A percentile compares a stretch with the other conserved stretches of the same genome.
Conservation (phyloP, 2,329 filamentous ascomycete genomes). For the Claviceps sp. region DNA sequence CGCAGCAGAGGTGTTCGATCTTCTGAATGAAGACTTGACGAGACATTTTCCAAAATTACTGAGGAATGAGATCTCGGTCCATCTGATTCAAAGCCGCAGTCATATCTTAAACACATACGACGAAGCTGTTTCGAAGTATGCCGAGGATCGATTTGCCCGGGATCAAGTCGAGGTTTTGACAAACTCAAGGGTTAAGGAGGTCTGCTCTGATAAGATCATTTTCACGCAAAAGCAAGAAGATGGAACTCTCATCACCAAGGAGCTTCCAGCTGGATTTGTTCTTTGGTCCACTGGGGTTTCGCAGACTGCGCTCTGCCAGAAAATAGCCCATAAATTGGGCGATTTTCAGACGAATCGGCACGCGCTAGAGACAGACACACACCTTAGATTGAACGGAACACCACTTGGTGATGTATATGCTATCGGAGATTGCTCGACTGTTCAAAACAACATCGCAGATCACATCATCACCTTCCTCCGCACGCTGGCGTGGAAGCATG, state of each 20-base stretch:
- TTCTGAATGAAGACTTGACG: conserved; percentile 87
- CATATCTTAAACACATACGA: conserved; percentile 99
- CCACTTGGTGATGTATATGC: conserved; percentile 92
- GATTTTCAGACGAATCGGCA: conserved; percentile 73
- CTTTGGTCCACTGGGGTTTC: conserved; percentile 95
- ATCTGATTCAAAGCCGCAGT: conserved; percentile 84
- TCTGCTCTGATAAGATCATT: conserved; percentile 67
- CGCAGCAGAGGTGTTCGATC: conserved; percentile 87
- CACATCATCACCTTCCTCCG: conserved; percentile 84
- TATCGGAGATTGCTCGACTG: conserved; percentile 88
- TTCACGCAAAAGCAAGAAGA: conserved; percentile 72
- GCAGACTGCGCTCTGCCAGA: conserved; percentile 69
- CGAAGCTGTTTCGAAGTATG: conserved; percentile 82
- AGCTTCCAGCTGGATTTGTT: conserved; percentile 90
- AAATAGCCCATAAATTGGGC: conserved; percentile 62
- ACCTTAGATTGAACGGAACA: conserved; percentile 77
- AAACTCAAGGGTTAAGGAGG: conserved; percentile 86
- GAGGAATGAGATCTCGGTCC: conserved; percentile 95
- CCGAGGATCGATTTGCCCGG: conserved; percentile 78
- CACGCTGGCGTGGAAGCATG: conserved; percentile 79
- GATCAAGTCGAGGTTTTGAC: conserved; percentile 87
- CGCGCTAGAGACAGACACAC: conserved; percentile 86
- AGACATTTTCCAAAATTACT: conserved; percentile 74
- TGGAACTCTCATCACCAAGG: conserved; percentile 69
- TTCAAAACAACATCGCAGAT: conserved; percentile 93